Evolutionary conservation across 2,329 filamentous ascomycete genomes (phyloP), one percentile per base, ranked within the genome.

Genomic region (Phaeoacremonium minimum): DNA sequence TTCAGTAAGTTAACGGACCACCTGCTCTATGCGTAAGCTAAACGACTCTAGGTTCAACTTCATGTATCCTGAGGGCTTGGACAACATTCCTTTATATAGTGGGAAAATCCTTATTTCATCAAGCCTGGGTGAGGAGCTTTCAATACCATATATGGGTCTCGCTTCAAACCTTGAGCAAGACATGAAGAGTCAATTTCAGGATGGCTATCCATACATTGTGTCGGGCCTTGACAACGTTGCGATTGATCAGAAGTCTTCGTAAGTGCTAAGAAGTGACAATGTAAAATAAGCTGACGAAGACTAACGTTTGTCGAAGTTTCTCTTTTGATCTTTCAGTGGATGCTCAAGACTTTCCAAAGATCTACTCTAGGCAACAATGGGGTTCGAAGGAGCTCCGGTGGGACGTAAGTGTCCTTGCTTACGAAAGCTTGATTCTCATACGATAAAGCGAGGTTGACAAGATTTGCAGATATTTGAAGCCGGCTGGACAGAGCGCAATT

Each of bases 51-150:
- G 47, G 7, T 52, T 51, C 30, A 42, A 44, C 4, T 49, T 52
- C 20, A 37, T 33, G 6, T 20, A 19, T n/a, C 54, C 53, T 4
- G 18, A 29, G 15, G 45, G 49, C 7, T 43, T 57, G 5, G 50
- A 54, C 11, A 54, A 47, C 28, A 36, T 61, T n/a, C 57, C 56
- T 4, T 46, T 59, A 4, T 61, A 61, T 35, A 54, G 53, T 33
- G 57, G 57, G 14, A 57, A 58, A 39, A 46, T 60, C 15, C 42
- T 58, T 14, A 49, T 60, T 36, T 54, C 47, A 15, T 50, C 48
- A 14, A 46, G 48, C 36, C 55, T 57, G 18, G 52, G 51, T 8
- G 56, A 61, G 31, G 44, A 50, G 8, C 45, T 59, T 8, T 51
- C 48, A 4, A 46, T 61, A 17, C 57, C 57, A 2, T 60, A 60